A percentile compares a stretch with the other conserved stretches of the same genome.
Conservation (phyloP, 352 stramenopile species). For the Globisporangium cylindrosporum region DNA sequence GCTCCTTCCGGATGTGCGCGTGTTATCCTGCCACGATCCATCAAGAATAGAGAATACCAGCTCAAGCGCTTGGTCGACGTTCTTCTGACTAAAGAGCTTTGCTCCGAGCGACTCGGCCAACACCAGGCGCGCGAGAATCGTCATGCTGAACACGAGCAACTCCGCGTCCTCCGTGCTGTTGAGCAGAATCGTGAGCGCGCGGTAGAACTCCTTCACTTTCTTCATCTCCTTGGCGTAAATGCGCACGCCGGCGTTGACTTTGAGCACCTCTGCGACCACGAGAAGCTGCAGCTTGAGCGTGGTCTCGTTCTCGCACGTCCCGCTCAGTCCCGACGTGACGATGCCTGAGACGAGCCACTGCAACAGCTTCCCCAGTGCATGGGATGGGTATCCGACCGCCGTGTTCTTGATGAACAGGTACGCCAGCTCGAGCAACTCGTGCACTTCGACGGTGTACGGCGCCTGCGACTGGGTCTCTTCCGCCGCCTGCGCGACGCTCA, state of each 20-base stretch:
- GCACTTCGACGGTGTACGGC: constrained; percentile 7
- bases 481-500: constrained; percentile 22
- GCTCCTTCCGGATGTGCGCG: constrained; percentile 6
- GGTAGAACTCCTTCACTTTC: constrained; percentile 79
- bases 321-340: constrained; percentile 35
- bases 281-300: constrained; percentile 70
- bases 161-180: constrained; percentile 76
- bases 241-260: constrained; percentile 64
- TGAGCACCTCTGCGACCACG: constrained; percentile 62
- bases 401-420: constrained; percentile 54
- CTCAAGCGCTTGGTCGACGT: constrained; percentile 69
- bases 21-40: constrained; percentile 41
- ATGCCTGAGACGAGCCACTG: constrained; percentile 60
- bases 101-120: constrained; percentile 67
- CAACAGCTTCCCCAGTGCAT: constrained; percentile 61
- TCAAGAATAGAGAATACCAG: constrained; percentile 74
- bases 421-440: constrained; percentile 50
- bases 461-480: constrained; percentile 25
- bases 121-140: constrained; percentile 71
- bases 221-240: constrained; percentile 81
- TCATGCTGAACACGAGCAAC: constrained; percentile 75
- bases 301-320: constrained; percentile 40
- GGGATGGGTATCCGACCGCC: constrained; percentile 67
- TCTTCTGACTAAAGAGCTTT: constrained; percentile 83
- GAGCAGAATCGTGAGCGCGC: constrained; percentile 74